Evolutionary conservation across 1,139 yeast species (phyloP), one percentile per base, ranked within the genome.

Genomic region (Lodderomyces pseudojiufengensis): DNA sequence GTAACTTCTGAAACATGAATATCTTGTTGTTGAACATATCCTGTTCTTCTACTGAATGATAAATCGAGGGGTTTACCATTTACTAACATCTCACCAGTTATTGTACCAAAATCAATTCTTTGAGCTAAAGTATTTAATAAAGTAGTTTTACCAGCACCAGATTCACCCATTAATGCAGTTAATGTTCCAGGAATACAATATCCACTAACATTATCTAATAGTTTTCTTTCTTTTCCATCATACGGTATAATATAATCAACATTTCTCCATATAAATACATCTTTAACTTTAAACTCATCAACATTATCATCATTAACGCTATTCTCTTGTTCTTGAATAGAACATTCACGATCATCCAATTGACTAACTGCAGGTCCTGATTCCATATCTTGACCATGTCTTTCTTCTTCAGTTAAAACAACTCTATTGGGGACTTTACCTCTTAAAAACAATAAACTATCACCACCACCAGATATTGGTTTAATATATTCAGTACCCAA

Each of bases 391-490:
- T n/a, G n/a, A n/a, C n/a, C n/a, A n/a, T n/a, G n/a, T n/a, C n/a
- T n/a, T n/a, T n/a, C n/a, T n/a, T n/a, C n/a, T n/a, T n/a, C n/a
- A n/a, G n/a, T n/a, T n/a, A n/a, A n/a, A n/a, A n/a, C n/a, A n/a
- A n/a, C n/a, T n/a, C n/a, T n/a, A n/a, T n/a, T n/a, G n/a, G n/a
- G n/a, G n/a, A n/a, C n/a, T n/a, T n/a, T n/a, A 18, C 44, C 41
- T 39, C 48, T 54, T 46, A 52, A 82, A 37, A 79, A 86, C 33
- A 85, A 73, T 39, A 83, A 67, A 39, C 85, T 75, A 63, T 87
- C 95, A 64, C 95, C 95, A 65, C 80, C 84, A 57, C 86, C 88
- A 65, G 80, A 77, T 18, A 87, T 79, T 58, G 90, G 87, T 51
- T 81, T 83, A 51, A 81, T 82, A 43, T 63, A 62, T 61, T 83